Evolutionary conservation across 1,284 basidiomycete species (phyloP).

Genomic region (Ustilago lituana): DNA sequence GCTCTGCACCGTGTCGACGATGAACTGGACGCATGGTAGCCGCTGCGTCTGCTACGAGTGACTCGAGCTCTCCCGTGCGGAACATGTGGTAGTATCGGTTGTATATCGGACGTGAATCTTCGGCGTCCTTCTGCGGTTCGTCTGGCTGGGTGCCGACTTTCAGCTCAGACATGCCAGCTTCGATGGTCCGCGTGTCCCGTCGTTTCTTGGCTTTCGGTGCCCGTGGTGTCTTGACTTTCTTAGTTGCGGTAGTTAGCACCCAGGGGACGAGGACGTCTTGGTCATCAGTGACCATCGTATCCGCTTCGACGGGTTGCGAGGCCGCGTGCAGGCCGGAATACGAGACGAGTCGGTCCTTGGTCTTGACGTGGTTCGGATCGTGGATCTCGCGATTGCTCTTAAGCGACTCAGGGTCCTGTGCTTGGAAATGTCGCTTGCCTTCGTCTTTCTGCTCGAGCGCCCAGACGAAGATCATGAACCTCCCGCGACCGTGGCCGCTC

Average conservation of each 20-base stretch:
- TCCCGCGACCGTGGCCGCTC: slow-evolving; percentile 71
- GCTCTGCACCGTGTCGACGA: neutral
- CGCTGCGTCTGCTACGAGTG: slow-evolving; percentile 55
- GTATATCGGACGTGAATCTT: slow-evolving; percentile 42
- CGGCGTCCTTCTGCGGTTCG: neutral
- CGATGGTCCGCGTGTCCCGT: slow-evolving; percentile 11
- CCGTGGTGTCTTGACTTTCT: slow-evolving; percentile 7
- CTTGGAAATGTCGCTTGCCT: slow-evolving; percentile 58
- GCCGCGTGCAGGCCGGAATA: slow-evolving; percentile 29
- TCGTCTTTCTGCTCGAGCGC: slow-evolving; percentile 85
- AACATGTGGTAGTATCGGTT: slow-evolving; percentile 67
- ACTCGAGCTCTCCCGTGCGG: slow-evolving; percentile 59
- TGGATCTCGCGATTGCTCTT: slow-evolving; percentile 19
- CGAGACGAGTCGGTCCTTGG: slow-evolving; percentile 30
- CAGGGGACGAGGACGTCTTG: slow-evolving; percentile 66
- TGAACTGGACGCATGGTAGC: slow-evolving; percentile 19
- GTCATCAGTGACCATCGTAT: slow-evolving; percentile 19
- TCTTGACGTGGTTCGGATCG: slow-evolving; percentile 30
- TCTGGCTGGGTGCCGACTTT: neutral
- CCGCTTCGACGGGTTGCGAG: neutral
- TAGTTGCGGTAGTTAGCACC: slow-evolving; percentile 50
- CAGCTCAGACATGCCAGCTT: slow-evolving; percentile 5
- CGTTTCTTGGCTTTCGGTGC: slow-evolving; percentile 1
- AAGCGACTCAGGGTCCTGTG: slow-evolving; percentile 12
- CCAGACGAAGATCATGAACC: slow-evolving; percentile 97